A percentile compares a stretch with the other conserved stretches of the same genome.
Conservation (phyloP, 140 eudicot genomes). For the Bidens hawaiensis region DNA sequence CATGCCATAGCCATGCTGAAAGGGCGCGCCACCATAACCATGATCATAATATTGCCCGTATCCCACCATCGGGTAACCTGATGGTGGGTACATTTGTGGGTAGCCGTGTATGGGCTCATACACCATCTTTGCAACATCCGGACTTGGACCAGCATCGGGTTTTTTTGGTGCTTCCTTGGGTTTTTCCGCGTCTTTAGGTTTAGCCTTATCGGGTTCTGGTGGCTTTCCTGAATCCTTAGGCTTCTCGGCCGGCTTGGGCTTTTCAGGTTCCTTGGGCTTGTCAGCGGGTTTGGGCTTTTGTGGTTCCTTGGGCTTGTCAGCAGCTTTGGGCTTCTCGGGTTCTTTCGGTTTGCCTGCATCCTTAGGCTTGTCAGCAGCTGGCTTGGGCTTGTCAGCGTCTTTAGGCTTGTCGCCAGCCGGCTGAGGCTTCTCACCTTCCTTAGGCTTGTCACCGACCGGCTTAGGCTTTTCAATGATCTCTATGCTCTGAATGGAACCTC, state of each 20-base stretch:
- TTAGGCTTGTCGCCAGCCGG: slow-evolving; percentile 8
- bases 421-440: slow-evolving; percentile 21
- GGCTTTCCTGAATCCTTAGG: too few relatives aligned
- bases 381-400: slow-evolving; percentile 29
- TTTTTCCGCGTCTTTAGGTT: slow-evolving; percentile 27
- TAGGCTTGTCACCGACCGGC: slow-evolving; percentile 14
- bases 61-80: slow-evolving; percentile 41
- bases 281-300: slow-evolving; percentile 19
- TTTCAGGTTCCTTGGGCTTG: slow-evolving; percentile 21
- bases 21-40: slow-evolving; percentile 36
- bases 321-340: slow-evolving; percentile 14
- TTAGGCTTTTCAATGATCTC: slow-evolving; percentile 39
- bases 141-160: slow-evolving; percentile 21
- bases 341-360: slow-evolving; percentile 30
- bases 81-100: slow-evolving; percentile 31
- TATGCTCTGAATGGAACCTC: slow-evolving; percentile 50
- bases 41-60: slow-evolving; percentile 42
- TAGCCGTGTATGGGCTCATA: slow-evolving; percentile 36
- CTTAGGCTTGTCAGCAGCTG: slow-evolving; percentile 26
- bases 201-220: slow-evolving; percentile 15
- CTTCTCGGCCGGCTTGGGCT: slow-evolving; percentile 25
- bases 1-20: slow-evolving; percentile 41
- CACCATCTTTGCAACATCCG: slow-evolving; percentile 30
- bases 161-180: slow-evolving; percentile 22
- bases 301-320: slow-evolving; percentile 18